Percentiles rank a stretch among this genome's conserved stretches.
Conservation (phyloP, 2,329 filamentous ascomycete genomes). For the Colletotrichum destructivum region DNA sequence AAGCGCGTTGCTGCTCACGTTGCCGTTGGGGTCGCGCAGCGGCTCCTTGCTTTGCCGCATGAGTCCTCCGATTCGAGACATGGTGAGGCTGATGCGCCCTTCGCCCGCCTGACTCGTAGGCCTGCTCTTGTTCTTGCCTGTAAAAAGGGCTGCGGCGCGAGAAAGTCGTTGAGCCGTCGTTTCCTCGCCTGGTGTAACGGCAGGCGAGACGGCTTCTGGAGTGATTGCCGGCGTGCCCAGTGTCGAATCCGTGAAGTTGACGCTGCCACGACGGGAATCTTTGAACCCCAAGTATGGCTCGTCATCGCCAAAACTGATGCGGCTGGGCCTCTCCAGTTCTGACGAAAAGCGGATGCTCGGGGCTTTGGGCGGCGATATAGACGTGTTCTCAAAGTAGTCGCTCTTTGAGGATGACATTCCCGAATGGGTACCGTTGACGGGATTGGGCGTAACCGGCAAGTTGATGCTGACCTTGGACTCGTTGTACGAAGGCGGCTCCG, state of each 20-base stretch:
- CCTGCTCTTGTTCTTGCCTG: constrained; percentile 65
- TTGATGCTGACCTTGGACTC: constrained; percentile 63
- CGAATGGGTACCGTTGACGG: constrained; percentile 47
- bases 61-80: constrained; percentile 68
- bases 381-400: constrained; percentile 62
- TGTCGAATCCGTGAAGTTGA: constrained; percentile 63
- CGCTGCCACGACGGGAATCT: constrained; percentile 66
- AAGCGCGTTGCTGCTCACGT: constrained; percentile 38
- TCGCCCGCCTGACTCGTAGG: constrained; percentile 73
- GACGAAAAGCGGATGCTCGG: constrained; percentile 70
- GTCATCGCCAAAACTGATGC: constrained; percentile 64
- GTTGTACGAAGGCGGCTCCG: constrained; percentile 72
- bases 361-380: constrained; percentile 54
- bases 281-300: constrained; percentile 51
- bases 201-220: constrained; percentile 55
- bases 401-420: constrained; percentile 53
- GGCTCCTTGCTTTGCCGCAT: constrained; percentile 68
- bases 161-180: constrained; percentile 68
- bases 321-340: constrained; percentile 65
- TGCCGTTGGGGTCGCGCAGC: constrained; percentile 51
- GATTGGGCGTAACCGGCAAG: constrained; percentile 47
- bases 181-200: constrained; percentile 65
- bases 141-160: constrained; percentile 70
- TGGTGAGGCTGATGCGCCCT: constrained; percentile 69
- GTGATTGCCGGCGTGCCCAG: constrained; percentile 56